These are phyloP conservation scores for Neurospora intermedia DNA, from an alignment of 495 filamentous ascomycete genomes.

Conservation along the genomic window DNA sequence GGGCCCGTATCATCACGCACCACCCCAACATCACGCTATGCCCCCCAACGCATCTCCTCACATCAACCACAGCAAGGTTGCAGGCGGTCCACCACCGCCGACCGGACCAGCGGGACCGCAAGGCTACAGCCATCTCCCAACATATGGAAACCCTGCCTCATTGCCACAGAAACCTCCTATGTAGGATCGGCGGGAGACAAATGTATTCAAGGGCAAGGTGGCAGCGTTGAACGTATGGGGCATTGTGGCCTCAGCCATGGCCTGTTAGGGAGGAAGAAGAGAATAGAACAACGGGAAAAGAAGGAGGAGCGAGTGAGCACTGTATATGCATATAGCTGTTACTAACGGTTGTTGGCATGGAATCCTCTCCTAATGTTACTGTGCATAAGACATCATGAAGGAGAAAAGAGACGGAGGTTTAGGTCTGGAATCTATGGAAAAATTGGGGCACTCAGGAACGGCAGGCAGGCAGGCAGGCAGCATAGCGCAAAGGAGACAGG, in stretches of 20 bases:
- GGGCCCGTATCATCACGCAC: constrained; percentile 30
- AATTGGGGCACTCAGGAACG: not conserved
- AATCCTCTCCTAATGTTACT: not conserved
- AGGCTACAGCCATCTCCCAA: constrained; percentile 38
- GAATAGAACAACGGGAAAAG: not conserved
- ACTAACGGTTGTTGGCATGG: not conserved
- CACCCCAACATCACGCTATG: constrained; percentile 9
- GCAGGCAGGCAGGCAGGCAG: not conserved
- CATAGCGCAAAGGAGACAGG: not conserved
- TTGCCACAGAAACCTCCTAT: constrained; percentile 46
- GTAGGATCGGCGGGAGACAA: constrained; percentile 9
- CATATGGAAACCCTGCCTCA: constrained; percentile 45
- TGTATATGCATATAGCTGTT: not conserved
- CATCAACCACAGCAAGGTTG: constrained; percentile 26
- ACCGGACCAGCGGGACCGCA: constrained; percentile 21
- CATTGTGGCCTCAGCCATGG: not conserved
- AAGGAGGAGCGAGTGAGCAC: not conserved
- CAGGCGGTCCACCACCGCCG: constrained; percentile 15
- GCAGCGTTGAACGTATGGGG: not conserved
- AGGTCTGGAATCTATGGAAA: not conserved
- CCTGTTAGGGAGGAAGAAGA: not conserved
- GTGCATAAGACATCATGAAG: not conserved
- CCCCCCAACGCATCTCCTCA: constrained; percentile 27
- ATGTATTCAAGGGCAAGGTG: not conserved
- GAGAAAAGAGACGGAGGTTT: not conserved